Base-by-base conservation (phyloP, 805 yeast species). In the Teunomyces cretensis region DNA sequence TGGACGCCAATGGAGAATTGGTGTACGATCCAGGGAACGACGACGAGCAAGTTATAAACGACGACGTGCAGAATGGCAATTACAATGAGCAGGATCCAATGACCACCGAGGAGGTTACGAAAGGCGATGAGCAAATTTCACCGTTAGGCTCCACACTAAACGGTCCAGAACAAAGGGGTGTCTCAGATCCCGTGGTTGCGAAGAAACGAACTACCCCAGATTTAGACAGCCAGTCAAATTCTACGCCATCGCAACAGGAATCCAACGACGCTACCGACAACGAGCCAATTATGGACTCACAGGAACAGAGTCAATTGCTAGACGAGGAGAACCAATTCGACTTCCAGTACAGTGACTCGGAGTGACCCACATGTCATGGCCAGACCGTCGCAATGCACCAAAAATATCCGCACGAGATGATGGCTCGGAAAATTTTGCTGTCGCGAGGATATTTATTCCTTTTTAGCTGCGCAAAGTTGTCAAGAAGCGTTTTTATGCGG, bases 1-100 rank as follows among this genome's bases (percentile, higher is more conserved):
- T 33, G 9, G 50, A 54, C 33, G 52, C 47, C 3, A 32, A 48
- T 13, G 64, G 64, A 1, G 56, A 60, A n/a, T 45, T 61, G 15
- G 44, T 61, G 2, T 62, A 54, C 39, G 52, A 49, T 17, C 62
- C 64, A 9, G 39, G 8, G 11, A 24, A 22, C 16, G 8, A 5
- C 26, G 22, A 19, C 3, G 22, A 19, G 22, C 22, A 19, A 19
- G 22, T 19, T 19, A 19, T 19, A 19, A 19, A 19, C 22, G 22
- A 19, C 22, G 6, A 19, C 3, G 22, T 6, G n/a, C n/a, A n/a
- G n/a, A n/a, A n/a, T n/a, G n/a, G n/a, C n/a, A n/a, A n/a, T n/a
- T n/a, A n/a, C n/a, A n/a, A n/a, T n/a, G n/a, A n/a, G n/a, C n/a
- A n/a, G n/a, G n/a, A n/a, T n/a, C n/a, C n/a, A n/a, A n/a, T n/a